Evolutionary conservation across 108 stramenopile genomes (phyloP).

Genomic region (Conticribra weissflogii): DNA sequence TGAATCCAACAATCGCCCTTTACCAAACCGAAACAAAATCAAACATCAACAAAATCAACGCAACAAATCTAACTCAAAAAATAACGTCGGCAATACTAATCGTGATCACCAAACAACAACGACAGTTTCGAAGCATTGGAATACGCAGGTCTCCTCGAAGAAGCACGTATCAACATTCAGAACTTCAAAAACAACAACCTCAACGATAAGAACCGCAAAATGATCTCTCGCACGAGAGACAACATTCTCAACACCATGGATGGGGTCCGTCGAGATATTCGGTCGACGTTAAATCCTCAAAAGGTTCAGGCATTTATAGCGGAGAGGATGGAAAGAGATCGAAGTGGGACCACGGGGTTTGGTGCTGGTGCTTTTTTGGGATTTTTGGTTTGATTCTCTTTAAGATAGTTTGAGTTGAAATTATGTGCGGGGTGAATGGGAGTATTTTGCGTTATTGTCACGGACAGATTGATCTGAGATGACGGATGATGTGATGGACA

Average conservation of each 20-base stretch:
- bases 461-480: background rate
- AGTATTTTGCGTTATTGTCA: background rate
- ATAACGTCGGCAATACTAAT: too few species aligned
- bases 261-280: constrained; percentile 34
- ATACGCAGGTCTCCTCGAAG: constrained; percentile 46
- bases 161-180: constrained; percentile 25
- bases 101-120: too few species aligned
- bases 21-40: too few species aligned
- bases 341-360: constrained; percentile 32
- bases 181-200: too few species aligned
- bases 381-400: constrained; percentile 17
- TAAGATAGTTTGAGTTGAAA: background rate
- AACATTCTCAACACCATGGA: constrained; percentile 33
- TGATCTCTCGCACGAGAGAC: constrained; percentile 28
- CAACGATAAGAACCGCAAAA: constrained; percentile 13
- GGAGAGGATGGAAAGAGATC: constrained; percentile 31
- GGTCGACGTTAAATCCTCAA: constrained; percentile 17
- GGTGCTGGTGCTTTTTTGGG: constrained; percentile 41
- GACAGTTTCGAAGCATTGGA: constrained; percentile 46
- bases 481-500: too few species aligned
- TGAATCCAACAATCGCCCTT: too few species aligned
- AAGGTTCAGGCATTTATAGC: constrained; percentile 4
- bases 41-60: too few species aligned
- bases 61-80: too few species aligned
- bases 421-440: too few species aligned